Conservation (phyloP, 768 basidiomycete genomes). For the Xerocomus brunneocitrinus region DNA sequence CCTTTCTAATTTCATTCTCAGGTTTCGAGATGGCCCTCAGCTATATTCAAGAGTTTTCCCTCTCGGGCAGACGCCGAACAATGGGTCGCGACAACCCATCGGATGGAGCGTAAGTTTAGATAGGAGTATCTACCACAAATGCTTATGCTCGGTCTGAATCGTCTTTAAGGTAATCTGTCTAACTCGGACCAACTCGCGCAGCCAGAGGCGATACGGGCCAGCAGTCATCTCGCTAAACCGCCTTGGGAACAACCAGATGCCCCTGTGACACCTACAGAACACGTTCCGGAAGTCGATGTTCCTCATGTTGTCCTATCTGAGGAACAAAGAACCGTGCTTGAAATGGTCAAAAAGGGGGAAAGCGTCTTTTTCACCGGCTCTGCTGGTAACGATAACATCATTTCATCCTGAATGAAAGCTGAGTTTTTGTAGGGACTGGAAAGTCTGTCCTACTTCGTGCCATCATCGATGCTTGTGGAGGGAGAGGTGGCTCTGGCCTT, state of each 20-base stretch:
- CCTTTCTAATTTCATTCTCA: conserved; percentile 19
- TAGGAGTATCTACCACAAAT: neutral
- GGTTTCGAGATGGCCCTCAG: conserved; percentile 51
- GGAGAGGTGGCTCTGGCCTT: conserved; percentile 35
- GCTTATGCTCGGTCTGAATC: neutral
- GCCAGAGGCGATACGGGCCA: neutral
- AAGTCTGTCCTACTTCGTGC: conserved; percentile 79
- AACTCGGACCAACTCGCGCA: neutral
- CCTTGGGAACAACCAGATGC: neutral
- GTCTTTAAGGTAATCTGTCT: conserved; percentile 4
- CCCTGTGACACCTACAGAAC: neutral
- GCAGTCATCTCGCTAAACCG: neutral
- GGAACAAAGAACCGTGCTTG: conserved; percentile 49
- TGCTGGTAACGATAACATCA: conserved; percentile 43
- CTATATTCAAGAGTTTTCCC: conserved; percentile 50
- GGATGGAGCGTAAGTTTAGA: conserved; percentile 16
- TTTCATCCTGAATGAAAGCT: neutral
- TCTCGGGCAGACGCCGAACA: conserved; percentile 42
- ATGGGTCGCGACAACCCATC: conserved; percentile 36
- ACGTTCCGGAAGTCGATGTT: neutral
- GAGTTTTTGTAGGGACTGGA: conserved; percentile 53
- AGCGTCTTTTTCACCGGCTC: conserved; percentile 86
- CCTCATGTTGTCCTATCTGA: conserved; percentile 39
- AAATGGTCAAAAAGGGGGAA: conserved; percentile 51
- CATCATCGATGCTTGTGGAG: conserved; percentile 54